Base-by-base conservation (phyloP, 1,139 yeast species). In the Lizanozyma gosingica region DNA sequence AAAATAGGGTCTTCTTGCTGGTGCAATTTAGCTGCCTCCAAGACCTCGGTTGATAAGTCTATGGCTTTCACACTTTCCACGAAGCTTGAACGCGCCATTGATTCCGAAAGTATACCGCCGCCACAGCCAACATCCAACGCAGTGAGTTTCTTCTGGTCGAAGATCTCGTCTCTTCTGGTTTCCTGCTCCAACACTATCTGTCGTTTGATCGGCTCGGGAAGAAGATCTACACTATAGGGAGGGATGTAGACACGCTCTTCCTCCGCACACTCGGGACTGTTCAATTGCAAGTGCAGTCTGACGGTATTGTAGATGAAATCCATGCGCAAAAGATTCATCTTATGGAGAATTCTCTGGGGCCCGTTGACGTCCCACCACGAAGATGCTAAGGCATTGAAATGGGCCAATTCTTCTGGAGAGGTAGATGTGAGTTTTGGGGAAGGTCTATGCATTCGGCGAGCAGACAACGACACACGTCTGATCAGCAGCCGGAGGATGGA, bases 291-390 rank as follows among this genome's bases (percentile, higher is more conserved):
- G 44, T 71, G 66, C 14, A 62, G 53, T 39, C 71, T 63, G 29
- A 90, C 64, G 0, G 80, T 81, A 4, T 73, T 71, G 44, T 76
- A 76, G 39, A 92, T 80, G 56, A 87, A 92, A 56, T 90, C 97
- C 82, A 92, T 75, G 47, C 98, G 69, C 39, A 86, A 69, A 41
- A 86, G 65, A 57, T 92, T 94, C 98, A 92, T 92, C 62, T 88
- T 84, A 62, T 92, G 98, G 37, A 94, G 71, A 43, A 92, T 85
- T 34, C 97, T 67, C 56, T 92, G 97, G 2, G 97, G 85, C 0
- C 98, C 98, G 48, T 81, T 66, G 15, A 85, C 81, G 54, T 94
- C 95, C 98, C 99, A 92, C 99, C 98, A 92, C 17, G 86, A 63
- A 14, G 83, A 72, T 1, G 99, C 98, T 39, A 92, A 67, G 33